Conservation (phyloP, 1,284 basidiomycete genomes). For the Cutaneotrichosporon cavernicola region DNA sequence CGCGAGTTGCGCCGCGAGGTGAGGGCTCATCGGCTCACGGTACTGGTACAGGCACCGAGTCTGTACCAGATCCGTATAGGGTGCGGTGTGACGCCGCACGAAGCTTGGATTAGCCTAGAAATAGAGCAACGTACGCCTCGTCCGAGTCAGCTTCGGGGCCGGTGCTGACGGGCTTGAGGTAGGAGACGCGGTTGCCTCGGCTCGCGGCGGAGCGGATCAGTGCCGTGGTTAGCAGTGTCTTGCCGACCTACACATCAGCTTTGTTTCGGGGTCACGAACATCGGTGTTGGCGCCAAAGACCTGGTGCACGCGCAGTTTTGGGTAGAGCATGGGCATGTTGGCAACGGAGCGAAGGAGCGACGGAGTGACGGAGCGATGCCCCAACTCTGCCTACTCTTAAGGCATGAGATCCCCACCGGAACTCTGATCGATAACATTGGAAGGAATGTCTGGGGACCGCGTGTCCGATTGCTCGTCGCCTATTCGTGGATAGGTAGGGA, state of each 20-base stretch:
- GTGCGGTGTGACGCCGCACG: slow-evolving; percentile 62
- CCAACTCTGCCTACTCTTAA: background rate
- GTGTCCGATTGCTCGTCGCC: background rate
- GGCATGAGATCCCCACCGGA: background rate
- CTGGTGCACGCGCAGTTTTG: slow-evolving; percentile 78
- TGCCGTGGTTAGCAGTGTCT: slow-evolving; percentile 82
- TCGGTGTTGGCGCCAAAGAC: slow-evolving; percentile 87
- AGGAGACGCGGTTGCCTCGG: slow-evolving; percentile 61
- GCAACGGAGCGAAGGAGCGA: background rate
- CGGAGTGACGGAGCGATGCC: background rate
- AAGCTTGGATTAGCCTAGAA: slow-evolving; percentile 59
- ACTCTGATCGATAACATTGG: too few species aligned
- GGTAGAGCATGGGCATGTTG: slow-evolving; percentile 61
- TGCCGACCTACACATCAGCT: slow-evolving; percentile 64
- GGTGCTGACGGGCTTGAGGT: slow-evolving; percentile 89
- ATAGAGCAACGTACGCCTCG: slow-evolving; percentile 61
- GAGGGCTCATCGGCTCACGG: slow-evolving; percentile 87
- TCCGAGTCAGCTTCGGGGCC: slow-evolving; percentile 77
- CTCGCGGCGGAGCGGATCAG: slow-evolving; percentile 70
- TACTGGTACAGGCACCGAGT: slow-evolving; percentile 79
- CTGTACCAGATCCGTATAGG: slow-evolving; percentile 55
- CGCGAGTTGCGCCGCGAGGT: slow-evolving; percentile 74
- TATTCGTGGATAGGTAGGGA: background rate
- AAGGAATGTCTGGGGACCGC: background rate
- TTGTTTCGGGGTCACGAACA: slow-evolving; percentile 20